phyloP scores from a whole-genome alignment of 106 monocot species.

The Agapanthus africanus region DNA sequence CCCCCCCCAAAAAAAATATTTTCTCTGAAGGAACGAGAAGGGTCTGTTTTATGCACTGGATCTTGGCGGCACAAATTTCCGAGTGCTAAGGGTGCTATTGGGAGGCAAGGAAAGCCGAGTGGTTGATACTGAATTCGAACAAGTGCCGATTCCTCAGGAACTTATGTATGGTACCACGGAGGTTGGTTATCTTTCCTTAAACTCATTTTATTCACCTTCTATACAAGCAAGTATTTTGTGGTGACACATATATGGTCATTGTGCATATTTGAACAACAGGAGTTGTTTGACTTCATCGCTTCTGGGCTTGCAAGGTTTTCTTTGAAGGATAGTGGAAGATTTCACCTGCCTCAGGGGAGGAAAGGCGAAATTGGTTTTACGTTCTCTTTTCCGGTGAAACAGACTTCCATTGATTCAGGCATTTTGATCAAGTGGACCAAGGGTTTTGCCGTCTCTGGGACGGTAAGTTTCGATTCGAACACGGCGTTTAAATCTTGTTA shows the following conservation, averaged over 20 bases:
- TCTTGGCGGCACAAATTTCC: slow-evolving; percentile 64
- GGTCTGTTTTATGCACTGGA: slow-evolving; percentile 66
- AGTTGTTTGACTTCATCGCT: slow-evolving; percentile 66
- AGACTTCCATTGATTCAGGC: slow-evolving; percentile 61
- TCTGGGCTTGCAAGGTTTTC: slow-evolving; percentile 33
- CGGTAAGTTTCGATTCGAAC: slow-evolving; percentile 34
- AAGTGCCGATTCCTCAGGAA: slow-evolving; percentile 44
- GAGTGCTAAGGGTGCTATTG: slow-evolving; percentile 46
- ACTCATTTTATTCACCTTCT: neutral
- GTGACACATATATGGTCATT: neutral
- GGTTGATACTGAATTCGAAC: slow-evolving; percentile 21
- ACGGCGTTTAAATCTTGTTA: too few relatives aligned
- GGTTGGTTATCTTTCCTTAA: neutral
- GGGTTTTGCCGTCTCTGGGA: slow-evolving; percentile 52
- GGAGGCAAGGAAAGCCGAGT: slow-evolving; percentile 42
- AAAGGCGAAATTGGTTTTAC: slow-evolving; percentile 58
- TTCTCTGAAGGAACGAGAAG: slow-evolving; percentile 35
- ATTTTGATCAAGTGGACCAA: slow-evolving; percentile 78
- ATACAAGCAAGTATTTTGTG: neutral
- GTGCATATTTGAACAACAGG: slow-evolving; percentile 19
- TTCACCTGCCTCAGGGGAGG: slow-evolving; percentile 24
- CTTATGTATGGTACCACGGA: slow-evolving; percentile 38
- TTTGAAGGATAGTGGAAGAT: slow-evolving; percentile 23
- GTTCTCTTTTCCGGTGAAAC: slow-evolving; percentile 70
- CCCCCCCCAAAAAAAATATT: too few relatives aligned